Conservation (phyloP, 2,329 filamentous ascomycete genomes). For the Epichloe coenophiala region DNA sequence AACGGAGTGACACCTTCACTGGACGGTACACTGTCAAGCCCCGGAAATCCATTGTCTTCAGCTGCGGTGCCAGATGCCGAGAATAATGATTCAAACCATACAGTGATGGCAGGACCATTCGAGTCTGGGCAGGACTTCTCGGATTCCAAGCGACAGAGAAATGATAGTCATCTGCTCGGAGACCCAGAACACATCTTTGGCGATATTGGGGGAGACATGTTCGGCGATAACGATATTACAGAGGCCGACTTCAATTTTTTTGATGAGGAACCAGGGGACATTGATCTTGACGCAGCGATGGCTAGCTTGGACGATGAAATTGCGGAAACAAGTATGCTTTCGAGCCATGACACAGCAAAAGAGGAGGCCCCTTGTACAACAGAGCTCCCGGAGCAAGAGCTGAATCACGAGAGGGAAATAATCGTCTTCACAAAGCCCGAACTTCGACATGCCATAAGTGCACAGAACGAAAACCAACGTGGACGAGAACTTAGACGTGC, state of each 20-base stretch:
- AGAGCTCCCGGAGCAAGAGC: slow-evolving; percentile 7
- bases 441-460: slow-evolving; percentile 43
- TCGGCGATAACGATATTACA: slow-evolving; percentile 61
- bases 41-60: slow-evolving; percentile 29
- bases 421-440: slow-evolving; percentile 45
- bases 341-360: slow-evolving; percentile 5
- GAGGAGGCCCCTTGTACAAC: slow-evolving; percentile 7
- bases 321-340: neutral
- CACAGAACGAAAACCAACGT: slow-evolving; percentile 27
- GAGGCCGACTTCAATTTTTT: slow-evolving; percentile 80
- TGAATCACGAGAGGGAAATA: slow-evolving; percentile 13
- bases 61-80: slow-evolving; percentile 19
- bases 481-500: slow-evolving; percentile 17
- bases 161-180: slow-evolving; percentile 26
- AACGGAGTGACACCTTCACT: slow-evolving; percentile 41
- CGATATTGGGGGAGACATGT: slow-evolving; percentile 58
- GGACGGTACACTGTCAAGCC: slow-evolving; percentile 42
- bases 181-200: slow-evolving; percentile 51
- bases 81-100: slow-evolving; percentile 9
- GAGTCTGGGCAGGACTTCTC: slow-evolving; percentile 18
- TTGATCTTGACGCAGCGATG: slow-evolving; percentile 23
- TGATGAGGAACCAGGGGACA: slow-evolving; percentile 43
- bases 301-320: slow-evolving; percentile 6
- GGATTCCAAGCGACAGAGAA: slow-evolving; percentile 33
- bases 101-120: slow-evolving; percentile 10